phyloP scores from a whole-genome alignment of 2,329 filamentous ascomycete species.

The Diaporthe sp. region DNA sequence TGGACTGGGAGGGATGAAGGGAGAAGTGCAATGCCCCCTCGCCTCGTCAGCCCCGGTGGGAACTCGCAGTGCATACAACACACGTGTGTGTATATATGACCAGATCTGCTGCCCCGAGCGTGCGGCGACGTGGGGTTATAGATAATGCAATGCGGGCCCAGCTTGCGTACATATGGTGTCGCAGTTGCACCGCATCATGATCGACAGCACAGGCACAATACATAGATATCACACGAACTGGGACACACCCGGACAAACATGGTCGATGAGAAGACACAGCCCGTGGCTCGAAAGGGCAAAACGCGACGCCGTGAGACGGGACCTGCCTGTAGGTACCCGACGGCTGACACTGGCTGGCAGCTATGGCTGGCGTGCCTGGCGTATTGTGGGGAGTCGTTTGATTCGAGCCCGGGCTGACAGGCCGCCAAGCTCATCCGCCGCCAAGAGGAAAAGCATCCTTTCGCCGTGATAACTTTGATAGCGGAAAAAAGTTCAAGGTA shows the following conservation, averaged over 20 bases:
- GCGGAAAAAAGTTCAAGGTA: background rate
- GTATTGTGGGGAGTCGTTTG: slow-evolving; percentile 23
- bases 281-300: background rate
- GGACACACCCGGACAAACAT: background rate
- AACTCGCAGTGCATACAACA: background rate
- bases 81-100: background rate
- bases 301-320: slow-evolving; percentile 18
- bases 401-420: background rate
- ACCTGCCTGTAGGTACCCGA: slow-evolving; percentile 27
- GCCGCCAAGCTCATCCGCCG: slow-evolving; percentile 18
- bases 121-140: background rate
- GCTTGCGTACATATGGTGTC: background rate
- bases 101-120: background rate
- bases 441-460: slow-evolving; percentile 4
- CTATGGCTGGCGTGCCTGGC: background rate
- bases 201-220: background rate
- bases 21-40: background rate
- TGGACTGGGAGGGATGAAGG: background rate
- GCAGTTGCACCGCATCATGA: slow-evolving; percentile 1
- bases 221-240: background rate
- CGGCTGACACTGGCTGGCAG: slow-evolving; percentile 30
- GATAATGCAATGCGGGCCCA: background rate
- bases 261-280: background rate
- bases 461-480: slow-evolving; percentile 9
- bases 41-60: background rate